Evolutionary conservation across 1,284 basidiomycete genomes (phyloP), one percentile per base, ranked within the genome.

Genomic region (Puccinia coronata): DNA sequence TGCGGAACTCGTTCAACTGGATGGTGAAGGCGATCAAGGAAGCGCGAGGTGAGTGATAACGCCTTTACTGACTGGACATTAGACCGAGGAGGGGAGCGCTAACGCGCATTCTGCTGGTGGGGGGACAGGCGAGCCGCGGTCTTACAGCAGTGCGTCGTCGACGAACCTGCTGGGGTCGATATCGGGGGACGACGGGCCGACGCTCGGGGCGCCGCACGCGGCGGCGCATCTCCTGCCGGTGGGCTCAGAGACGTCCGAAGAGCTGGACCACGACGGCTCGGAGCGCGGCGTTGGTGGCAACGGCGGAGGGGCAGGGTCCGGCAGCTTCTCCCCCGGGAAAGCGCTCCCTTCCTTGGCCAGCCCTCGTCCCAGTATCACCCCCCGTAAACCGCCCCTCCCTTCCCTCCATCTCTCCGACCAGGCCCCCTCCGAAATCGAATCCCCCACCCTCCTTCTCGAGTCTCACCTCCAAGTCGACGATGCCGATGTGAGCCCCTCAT

Each of bases 1-100:
- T 84, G 77, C 83, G 83, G 57, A 83, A 84, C 34, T 83, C 83
- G 65, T 84, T 85, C 55, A 83, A 83, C n/a, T 85, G 84, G 83
- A 70, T 85, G 20, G 81, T 85, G 12, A 65, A 83, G n/a, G 82
- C 82, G 36, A 84, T 86, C 36, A 79, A 84, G 76, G 82, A 84
- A 43, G 82, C 83, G 23, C 82, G 84, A 74, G 85, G 85, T 83
- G 55, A 49, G 57, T 57, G 12, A 28, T 16, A 31, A 28, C 34
- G 8, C n/a, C 39, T 39, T 49, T 65, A 16, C 8, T 11, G 2
- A 36, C 6, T 11, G 25, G 11, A 9, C 41, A 43, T n/a, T 6
- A 67, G 34, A 67, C 2, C 2, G 9, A 67, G 49, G 5, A 59
- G 16, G 43, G 43, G 8, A n/a, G n/a, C n/a, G n/a, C n/a, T n/a